Evolutionary conservation across 2,329 filamentous ascomycete species (phyloP).

Genomic region (Arthroderma sp.): DNA sequence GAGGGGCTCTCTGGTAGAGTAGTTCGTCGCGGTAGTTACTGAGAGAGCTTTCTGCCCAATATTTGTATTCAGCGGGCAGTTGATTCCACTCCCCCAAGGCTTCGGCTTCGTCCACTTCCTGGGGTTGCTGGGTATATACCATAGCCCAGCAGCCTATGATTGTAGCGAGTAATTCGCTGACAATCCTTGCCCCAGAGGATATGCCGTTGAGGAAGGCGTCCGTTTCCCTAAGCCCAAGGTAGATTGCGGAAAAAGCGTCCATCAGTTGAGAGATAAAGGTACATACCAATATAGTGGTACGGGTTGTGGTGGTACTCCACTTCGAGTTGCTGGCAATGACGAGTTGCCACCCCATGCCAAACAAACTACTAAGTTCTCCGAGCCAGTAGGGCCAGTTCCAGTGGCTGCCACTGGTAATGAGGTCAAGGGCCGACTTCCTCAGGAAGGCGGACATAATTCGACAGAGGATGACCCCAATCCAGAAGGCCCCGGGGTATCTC

Average conservation of each 20-base stretch:
- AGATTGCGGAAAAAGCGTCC: background rate
- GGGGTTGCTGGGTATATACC: background rate
- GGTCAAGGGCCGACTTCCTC: background rate
- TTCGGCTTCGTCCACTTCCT: background rate
- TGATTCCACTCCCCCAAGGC: background rate
- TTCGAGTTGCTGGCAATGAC: background rate
- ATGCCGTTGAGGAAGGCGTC: background rate
- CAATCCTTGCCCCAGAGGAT: background rate
- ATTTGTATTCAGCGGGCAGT: background rate
- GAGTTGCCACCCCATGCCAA: background rate
- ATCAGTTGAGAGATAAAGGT: background rate
- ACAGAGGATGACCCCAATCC: background rate
- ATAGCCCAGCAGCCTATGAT: background rate
- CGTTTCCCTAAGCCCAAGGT: background rate
- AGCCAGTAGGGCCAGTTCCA: background rate
- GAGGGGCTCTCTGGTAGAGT: background rate
- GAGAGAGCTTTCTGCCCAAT: background rate
- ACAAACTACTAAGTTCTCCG: background rate
- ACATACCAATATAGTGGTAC: background rate
- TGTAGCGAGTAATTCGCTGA: background rate
- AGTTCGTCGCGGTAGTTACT: background rate
- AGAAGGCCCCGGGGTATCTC: background rate
- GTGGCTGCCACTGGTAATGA: background rate
- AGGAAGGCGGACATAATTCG: background rate
- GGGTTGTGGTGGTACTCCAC: background rate